Evolutionary conservation across 257 asterid species (phyloP).

Genomic region (Mentha longifolia): DNA sequence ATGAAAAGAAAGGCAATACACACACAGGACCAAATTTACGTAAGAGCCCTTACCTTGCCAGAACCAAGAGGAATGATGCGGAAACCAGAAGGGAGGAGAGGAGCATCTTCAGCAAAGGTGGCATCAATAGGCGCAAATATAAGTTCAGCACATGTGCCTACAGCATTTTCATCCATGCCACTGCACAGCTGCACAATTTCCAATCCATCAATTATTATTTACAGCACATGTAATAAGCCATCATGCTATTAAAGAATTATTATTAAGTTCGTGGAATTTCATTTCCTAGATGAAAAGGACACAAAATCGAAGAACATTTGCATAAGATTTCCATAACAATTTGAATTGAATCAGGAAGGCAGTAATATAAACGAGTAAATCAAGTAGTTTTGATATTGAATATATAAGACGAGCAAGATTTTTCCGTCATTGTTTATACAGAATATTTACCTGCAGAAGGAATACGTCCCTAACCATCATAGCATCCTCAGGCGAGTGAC

Average conservation of each 20-base stretch:
- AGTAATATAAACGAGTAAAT: not conserved
- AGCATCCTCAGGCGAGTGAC: conserved; percentile 76
- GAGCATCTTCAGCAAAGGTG: conserved; percentile 91
- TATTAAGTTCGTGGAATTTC: not conserved
- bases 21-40: too few species aligned
- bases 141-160: conserved; percentile 87
- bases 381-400: not conserved
- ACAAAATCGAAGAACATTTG: not conserved
- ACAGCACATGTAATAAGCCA: not conserved
- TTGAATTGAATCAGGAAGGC: not conserved
- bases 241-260: not conserved
- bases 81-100: conserved; percentile 92
- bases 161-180: conserved; percentile 91
- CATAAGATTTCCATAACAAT: not conserved
- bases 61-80: conserved; percentile 89
- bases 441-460: conserved; percentile 70
- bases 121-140: conserved; percentile 94
- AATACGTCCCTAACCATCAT: conserved; percentile 81
- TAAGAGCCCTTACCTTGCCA: conserved; percentile 59
- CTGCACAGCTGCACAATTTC: conserved; percentile 62
- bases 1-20: not conserved
- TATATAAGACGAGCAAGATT: not conserved
- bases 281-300: not conserved
- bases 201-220: not conserved
- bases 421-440: not conserved